Percentiles rank a stretch among this genome's conserved stretches.
Conservation (phyloP, 495 filamentous ascomycete genomes). For the Xylaria flabelliformis region DNA sequence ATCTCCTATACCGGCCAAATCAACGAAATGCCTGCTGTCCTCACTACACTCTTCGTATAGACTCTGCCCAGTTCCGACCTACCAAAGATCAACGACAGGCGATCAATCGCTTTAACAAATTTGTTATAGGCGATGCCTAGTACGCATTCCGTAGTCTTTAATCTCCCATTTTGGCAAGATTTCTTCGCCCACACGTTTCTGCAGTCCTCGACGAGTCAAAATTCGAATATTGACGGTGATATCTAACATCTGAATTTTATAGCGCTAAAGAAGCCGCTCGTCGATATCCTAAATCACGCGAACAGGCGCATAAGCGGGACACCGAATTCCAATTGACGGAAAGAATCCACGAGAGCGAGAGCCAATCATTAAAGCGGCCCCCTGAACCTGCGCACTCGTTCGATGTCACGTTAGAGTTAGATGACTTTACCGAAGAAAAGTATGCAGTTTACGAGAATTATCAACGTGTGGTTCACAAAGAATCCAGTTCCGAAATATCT, state of each 20-base stretch:
- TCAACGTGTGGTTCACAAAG: conserved; percentile 80
- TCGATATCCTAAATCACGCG: conserved; percentile 76
- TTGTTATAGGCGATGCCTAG: conserved; percentile 81
- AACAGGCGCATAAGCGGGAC: conserved; percentile 76
- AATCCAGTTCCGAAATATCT: conserved; percentile 70
- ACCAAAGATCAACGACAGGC: conserved; percentile 84
- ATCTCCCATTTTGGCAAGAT: not conserved
- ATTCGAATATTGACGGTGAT: not conserved
- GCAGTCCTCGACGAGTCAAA: not conserved
- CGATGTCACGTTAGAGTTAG: conserved; percentile 77
- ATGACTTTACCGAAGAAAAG: conserved; percentile 87
- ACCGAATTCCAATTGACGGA: conserved; percentile 75
- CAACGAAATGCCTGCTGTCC: conserved; percentile 84
- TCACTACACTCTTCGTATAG: conserved; percentile 91
- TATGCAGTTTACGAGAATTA: conserved; percentile 85
- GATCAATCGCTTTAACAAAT: conserved; percentile 88
- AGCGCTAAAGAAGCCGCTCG: conserved; percentile 69
- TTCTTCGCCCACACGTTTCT: not conserved
- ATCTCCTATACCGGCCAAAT: conserved; percentile 93
- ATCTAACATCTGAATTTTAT: conserved; percentile 7
- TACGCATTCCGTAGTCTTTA: conserved; percentile 4
- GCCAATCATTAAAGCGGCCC: conserved; percentile 57
- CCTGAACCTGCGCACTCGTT: conserved; percentile 80
- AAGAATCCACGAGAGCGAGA: conserved; percentile 74
- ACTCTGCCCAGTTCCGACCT: conserved; percentile 72